Percentiles rank a stretch among this genome's conserved stretches.
Evolutionary conservation across 306 rosid species (phyloP).

Genomic region (Cucumis hystrix): DNA sequence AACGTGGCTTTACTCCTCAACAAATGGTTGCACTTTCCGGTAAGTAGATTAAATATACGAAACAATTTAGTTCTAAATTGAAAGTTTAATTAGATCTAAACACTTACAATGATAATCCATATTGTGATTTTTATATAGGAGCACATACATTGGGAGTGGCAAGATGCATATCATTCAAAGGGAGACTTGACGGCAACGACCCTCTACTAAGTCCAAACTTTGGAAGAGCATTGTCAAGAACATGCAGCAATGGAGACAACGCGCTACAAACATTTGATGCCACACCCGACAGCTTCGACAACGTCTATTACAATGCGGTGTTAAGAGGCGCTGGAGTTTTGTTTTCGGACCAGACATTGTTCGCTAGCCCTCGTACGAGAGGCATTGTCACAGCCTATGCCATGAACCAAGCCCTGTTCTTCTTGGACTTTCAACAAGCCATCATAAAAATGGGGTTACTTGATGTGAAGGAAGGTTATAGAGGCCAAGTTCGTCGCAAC

Average conservation of each 20-base stretch:
- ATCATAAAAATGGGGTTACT: constrained; percentile 65
- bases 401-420: constrained; percentile 49
- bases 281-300: constrained; percentile 49
- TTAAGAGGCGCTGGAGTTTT: constrained; percentile 41
- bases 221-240: constrained; percentile 32
- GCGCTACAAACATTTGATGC: constrained; percentile 52
- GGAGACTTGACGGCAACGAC: constrained; percentile 26
- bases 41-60: not conserved
- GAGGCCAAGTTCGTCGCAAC: constrained; percentile 41
- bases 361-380: constrained; percentile 26
- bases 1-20: constrained; percentile 48
- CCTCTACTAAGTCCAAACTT: constrained; percentile 34
- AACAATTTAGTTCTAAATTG: too few species aligned
- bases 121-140: constrained; percentile 17
- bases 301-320: constrained; percentile 37
- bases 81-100: too few species aligned
- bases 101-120: too few species aligned
- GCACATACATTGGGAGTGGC: constrained; percentile 84
- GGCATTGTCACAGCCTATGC: constrained; percentile 46
- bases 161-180: constrained; percentile 58
- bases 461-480: constrained; percentile 42
- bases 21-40: constrained; percentile 86
- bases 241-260: constrained; percentile 48
- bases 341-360: constrained; percentile 50
- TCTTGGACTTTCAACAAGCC: constrained; percentile 63